Base-by-base conservation (phyloP, 768 basidiomycete genomes). In the Cytidiella melzeri region DNA sequence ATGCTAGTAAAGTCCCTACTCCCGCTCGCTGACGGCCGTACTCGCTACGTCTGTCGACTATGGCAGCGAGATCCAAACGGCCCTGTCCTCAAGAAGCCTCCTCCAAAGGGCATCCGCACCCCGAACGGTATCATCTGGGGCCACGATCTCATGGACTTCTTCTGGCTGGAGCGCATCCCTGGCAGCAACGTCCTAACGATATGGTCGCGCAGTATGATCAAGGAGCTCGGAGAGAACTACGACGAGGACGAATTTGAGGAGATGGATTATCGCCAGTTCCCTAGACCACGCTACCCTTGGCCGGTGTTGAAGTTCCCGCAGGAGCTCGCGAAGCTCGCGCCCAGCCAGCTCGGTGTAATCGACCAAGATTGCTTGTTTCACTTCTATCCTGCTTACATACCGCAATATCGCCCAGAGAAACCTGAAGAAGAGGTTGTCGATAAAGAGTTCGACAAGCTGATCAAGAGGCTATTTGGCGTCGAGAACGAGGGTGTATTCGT, bases 371-470 rank as follows among this genome's bases (percentile, higher is more conserved):
- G 46, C 37, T 13, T 5, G 10, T 3, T 5, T 12, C 46, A 47
- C 23, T 5, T 24, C 10, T 4, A 40, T 5, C 46, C 36, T 2
- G 37, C 15, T 2, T 47, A 39, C 18, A 37, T 18, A 3, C 37
- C 46, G 11, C 3, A 40, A 25, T 37, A 48, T 46, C 12, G 44
- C 41, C 28, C 41, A 47, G 37, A 2, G 11, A 37, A 55, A 6
- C 9, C 34, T n/a, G 66, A 66, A 2, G 62, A 69, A 37, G 56
- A 28, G 3, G n/a, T n/a, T n/a, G 52, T 78, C 51, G 76, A 78
- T 54, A 59, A 36, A 23, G 76, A 74, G 61, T 54, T 79, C 25
- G 73, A 76, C 46, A 51, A 48, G 39, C 48, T 79, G 52, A 64
- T 74, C 13, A 53, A 51, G 40, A 67, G 52, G 41, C 62, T 75